Percentiles rank a stretch among this genome's conserved stretches.
phyloP scores from a whole-genome alignment of 148 eudicot species.

The Euryodendron excelsum region DNA sequence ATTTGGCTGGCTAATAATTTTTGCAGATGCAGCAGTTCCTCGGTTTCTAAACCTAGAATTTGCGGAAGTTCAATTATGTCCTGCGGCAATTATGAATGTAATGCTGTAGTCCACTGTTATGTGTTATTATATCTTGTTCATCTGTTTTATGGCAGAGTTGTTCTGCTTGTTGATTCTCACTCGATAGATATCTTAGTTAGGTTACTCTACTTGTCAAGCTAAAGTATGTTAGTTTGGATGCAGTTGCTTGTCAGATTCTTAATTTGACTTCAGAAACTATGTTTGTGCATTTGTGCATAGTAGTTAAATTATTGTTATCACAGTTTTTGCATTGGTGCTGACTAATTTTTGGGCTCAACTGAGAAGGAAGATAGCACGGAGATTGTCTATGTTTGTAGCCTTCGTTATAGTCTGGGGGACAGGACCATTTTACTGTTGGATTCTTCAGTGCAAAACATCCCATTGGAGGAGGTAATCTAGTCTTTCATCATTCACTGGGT shows the following conservation, averaged over 20 bases:
- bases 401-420: slow-evolving; percentile 49
- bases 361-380: slow-evolving; percentile 55
- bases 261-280: neutral
- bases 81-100: neutral
- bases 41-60: neutral
- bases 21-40: neutral
- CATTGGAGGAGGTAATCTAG: slow-evolving; percentile 60
- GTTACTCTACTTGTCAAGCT: neutral
- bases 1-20: no score
- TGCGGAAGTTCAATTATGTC: neutral
- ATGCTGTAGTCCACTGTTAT: neutral
- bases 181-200: neutral
- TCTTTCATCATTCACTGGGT: neutral
- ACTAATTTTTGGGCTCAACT: slow-evolving; percentile 6
- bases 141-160: neutral
- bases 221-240: neutral
- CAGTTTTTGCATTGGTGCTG: slow-evolving; percentile 16
- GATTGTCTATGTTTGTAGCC: slow-evolving; percentile 44
- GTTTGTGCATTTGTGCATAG: neutral
- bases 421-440: slow-evolving; percentile 42
- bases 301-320: neutral
- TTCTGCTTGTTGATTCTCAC: neutral
- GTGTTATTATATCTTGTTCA: neutral
- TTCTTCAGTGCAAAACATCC: slow-evolving; percentile 40
- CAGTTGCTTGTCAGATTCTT: neutral